A percentile compares a stretch with the other conserved stretches of the same genome.
These are phyloP conservation scores for Plasmodium ovale DNA, from an alignment of 169 alveolate species.

Conservation along the genomic window DNA sequence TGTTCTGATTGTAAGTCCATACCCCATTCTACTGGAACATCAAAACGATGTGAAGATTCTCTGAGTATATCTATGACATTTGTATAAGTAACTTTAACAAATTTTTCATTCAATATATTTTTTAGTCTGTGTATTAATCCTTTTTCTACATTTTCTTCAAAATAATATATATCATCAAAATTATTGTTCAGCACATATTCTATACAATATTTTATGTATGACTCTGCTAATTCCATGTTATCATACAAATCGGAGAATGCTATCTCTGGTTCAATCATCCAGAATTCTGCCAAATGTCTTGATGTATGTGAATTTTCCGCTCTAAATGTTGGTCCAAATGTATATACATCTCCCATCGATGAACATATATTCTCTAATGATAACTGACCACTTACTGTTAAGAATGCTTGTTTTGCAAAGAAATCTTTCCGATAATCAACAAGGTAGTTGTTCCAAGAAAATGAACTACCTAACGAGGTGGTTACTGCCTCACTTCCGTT, in stretches of 20 bases:
- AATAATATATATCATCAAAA: conserved; percentile 92
- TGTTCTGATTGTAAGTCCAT: conserved; percentile 98
- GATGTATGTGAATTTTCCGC: conserved; percentile 98
- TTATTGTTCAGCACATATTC: conserved; percentile 93
- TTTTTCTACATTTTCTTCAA: conserved; percentile 90
- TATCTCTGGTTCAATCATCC: conserved; percentile 99
- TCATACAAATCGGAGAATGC: conserved; percentile 95
- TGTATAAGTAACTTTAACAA: conserved; percentile 97
- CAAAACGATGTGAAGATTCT: conserved; percentile 82
- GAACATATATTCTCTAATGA: conserved; percentile 96
- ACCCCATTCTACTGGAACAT: conserved; percentile 94
- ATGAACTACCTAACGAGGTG: neutral
- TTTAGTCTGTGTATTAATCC: conserved; percentile 92
- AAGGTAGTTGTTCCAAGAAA: conserved; percentile 26
- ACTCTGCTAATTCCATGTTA: conserved; percentile 98
- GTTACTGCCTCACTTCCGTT: neutral
- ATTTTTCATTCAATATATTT: conserved; percentile 90
- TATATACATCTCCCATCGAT: conserved; percentile 97
- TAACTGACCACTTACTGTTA: conserved; percentile 98
- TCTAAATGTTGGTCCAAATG: conserved; percentile 99
- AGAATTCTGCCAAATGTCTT: conserved; percentile 98
- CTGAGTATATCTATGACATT: conserved; percentile 94
- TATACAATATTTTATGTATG: conserved; percentile 94
- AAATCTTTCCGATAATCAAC: conserved; percentile 94
- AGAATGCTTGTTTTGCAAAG: conserved; percentile 95